Percentiles rank a stretch among this genome's conserved stretches.
Evolutionary conservation across 768 basidiomycete genomes (phyloP).

Genomic region (Rhizopogon vinicolor): DNA sequence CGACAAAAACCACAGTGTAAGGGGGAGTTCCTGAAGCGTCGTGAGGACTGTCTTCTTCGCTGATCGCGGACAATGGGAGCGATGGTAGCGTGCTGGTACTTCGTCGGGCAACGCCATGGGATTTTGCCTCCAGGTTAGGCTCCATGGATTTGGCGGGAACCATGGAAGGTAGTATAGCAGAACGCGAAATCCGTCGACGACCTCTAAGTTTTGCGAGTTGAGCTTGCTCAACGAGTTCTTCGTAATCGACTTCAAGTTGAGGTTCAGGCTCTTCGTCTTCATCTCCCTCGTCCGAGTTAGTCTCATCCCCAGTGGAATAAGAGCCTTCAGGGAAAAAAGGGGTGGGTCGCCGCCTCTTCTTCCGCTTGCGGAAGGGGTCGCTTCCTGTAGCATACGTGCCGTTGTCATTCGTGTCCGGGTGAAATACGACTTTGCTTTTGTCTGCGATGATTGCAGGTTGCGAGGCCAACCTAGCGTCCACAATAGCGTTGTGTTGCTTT

Average conservation of each 20-base stretch:
- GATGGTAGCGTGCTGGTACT: not conserved
- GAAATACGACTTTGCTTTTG: slow-evolving; percentile 9
- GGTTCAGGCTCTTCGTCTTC: not conserved
- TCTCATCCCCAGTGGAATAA: not conserved
- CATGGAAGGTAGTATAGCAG: not conserved
- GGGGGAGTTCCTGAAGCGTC: not conserved
- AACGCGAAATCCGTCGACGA: not conserved
- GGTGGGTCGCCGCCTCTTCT: not conserved
- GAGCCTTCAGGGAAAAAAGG: not conserved
- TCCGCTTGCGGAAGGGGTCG: slow-evolving; percentile 2
- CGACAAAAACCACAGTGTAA: not conserved
- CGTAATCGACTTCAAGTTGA: not conserved
- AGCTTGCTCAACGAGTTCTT: not conserved
- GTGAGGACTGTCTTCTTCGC: not conserved
- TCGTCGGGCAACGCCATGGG: not conserved
- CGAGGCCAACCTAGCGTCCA: not conserved
- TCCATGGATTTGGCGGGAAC: not conserved
- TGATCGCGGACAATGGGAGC: not conserved
- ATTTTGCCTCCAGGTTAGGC: not conserved
- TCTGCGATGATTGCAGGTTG: not conserved
- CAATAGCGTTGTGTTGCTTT: not conserved
- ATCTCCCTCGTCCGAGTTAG: not conserved
- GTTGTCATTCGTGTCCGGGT: slow-evolving; percentile 13
- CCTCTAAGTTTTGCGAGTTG: not conserved
- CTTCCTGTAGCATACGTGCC: slow-evolving; percentile 8